Evolutionary conservation across 495 filamentous ascomycete genomes (phyloP), one percentile per base, ranked within the genome.

Genomic region (Hypoxylon cercidicola): DNA sequence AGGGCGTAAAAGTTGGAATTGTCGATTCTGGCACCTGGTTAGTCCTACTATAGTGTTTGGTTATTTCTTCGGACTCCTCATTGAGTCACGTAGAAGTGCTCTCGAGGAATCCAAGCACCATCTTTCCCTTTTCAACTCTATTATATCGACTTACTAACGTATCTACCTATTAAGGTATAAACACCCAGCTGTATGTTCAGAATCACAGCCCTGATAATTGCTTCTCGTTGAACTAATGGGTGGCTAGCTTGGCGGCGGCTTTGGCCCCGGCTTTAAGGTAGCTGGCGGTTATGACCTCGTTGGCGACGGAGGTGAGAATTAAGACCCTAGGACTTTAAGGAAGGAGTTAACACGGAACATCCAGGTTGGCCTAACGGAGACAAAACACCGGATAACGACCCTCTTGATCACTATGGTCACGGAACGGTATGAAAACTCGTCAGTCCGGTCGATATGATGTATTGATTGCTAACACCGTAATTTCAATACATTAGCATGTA

Each of bases 11-110:
- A 35, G 55, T 70, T 12, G 62, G 41, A 6, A 28, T 70, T 35
- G 58, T 81, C 12, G 78, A 81, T 52, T 72, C 73, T 23, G 78
- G 78, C 8, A 70, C 75, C 46, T 56, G 77, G 78, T 64, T 77
- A 78, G 56, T 75, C 30, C 12, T 75, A 77, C 46, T 73, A 28
- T 28, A 7, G 7, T 28, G 3, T 28, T 28, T 28, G 25, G 25
- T 28, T 28, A 28, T 28, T 28, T n/a, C n/a, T n/a, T n/a, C n/a
- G 25, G 25, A 28, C 7, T 28, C 25, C 3, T 28, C 7, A 7
- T 28, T 28, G 25, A 28, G 25, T 28, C 25, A n/a, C n/a, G n/a
- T n/a, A n/a, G n/a, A n/a, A n/a, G n/a, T n/a, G n/a, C n/a, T n/a
- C n/a, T n/a, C n/a, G n/a, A n/a, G n/a, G n/a, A n/a, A n/a, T n/a